Evolutionary conservation across 306 rosid species (phyloP), one percentile per base, ranked within the genome.

Genomic region (Quercus agrifolia): DNA sequence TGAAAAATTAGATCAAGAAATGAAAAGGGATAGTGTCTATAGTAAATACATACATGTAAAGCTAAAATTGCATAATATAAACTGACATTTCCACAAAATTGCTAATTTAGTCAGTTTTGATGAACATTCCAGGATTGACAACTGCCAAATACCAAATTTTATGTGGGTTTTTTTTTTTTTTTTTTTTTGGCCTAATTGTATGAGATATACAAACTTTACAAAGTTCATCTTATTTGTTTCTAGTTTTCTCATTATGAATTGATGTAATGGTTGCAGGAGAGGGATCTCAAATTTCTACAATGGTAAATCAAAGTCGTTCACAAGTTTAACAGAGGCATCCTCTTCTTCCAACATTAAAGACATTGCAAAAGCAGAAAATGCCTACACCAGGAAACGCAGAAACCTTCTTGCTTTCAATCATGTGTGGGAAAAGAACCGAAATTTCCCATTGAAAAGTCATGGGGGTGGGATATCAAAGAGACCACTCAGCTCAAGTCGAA

Each of bases 231-330:
- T 51, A 14, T 68, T 41, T 21, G 31, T 70, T 41, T 41, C 46
- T 21, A 10, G 27, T 64, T 41, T 44, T 41, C 56, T 84, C 25
- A 83, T 79, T 71, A 66, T 74, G 31, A 12, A 70, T 67, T 4
- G 55, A 4, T 56, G 6, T 68, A 56, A 70, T 3, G 58, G 38
- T 80, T 84, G 88, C 92, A 95, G 99, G 83, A 90, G 87, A 87
- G 90, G 99, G 28, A 92, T 92, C 63, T 95, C 99, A 6, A 84
- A 85, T 14, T 93, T 90, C 80, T 95, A 92, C 30, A 84, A 56
- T 79, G 97, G 94, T 8, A 92, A 91, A 78, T 92, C 99, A 0
- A 95, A 90, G 75, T 95, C 99, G 49, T 95, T 81, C 85, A 87
- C 97, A 0, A 90, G 87, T 80, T 81, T 95, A 33, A 86, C 77